Conservation (phyloP, 2,329 filamentous ascomycete genomes). For the Stenocarpella maydis region DNA sequence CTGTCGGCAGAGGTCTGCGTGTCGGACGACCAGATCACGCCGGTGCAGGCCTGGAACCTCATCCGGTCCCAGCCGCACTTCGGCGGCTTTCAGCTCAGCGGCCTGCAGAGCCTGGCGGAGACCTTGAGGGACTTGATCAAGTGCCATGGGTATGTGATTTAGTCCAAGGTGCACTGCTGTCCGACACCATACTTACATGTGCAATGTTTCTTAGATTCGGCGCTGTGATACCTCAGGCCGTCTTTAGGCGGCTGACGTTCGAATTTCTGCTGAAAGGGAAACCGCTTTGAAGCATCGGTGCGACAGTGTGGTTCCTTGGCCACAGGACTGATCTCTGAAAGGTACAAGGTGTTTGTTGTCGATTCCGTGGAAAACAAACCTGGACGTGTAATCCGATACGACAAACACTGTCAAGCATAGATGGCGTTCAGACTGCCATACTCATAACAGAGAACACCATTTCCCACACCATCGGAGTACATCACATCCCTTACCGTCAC, state of each 20-base stretch:
- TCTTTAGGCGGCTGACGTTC: slow-evolving; percentile 4
- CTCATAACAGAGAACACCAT: neutral
- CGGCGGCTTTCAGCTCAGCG: slow-evolving; percentile 41
- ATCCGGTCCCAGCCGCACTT: slow-evolving; percentile 46
- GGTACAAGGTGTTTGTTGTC: no score
- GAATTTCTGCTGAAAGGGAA: neutral
- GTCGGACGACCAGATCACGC: slow-evolving; percentile 48
- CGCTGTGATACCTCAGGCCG: slow-evolving; percentile 7
- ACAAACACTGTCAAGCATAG: no score
- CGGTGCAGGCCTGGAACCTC: slow-evolving; percentile 49
- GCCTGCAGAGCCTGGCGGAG: slow-evolving; percentile 41
- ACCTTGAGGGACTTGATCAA: slow-evolving; percentile 44
- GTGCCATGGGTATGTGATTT: slow-evolving; percentile 47
- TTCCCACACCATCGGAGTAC: neutral
- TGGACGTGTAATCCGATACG: neutral
- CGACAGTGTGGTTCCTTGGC: no score
- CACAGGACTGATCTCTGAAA: no score
- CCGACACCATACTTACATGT: neutral
- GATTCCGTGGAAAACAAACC: no score
- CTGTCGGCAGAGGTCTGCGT: slow-evolving; percentile 39
- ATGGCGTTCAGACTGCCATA: no score
- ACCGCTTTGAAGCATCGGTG: neutral
- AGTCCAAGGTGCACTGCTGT: accelerated
- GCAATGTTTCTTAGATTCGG: neutral
- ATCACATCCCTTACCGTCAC: neutral